Base-by-base conservation (phyloP, 2,329 filamentous ascomycete species). In the Ophiocordyceps robertsii region DNA sequence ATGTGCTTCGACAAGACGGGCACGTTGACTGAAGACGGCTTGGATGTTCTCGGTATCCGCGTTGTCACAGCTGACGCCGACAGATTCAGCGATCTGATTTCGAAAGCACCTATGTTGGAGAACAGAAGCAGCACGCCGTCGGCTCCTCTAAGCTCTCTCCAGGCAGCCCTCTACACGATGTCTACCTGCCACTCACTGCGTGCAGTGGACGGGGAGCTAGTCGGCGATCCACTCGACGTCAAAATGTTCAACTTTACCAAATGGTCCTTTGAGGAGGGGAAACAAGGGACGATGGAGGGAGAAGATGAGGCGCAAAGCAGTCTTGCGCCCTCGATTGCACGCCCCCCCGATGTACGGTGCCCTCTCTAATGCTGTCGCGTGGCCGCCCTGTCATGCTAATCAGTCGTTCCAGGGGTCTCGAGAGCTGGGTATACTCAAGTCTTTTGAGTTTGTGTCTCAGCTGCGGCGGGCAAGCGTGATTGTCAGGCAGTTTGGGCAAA, bases 1-100 rank as follows among this genome's bases (percentile, higher is more conserved):
- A 84, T 98, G 65, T 95, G 90, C 62, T 98, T 98, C 50, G 92
- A 98, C 65, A 98, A 98, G 65, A 98, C 92, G 1, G 92, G 92
- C n/a, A 98, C 92, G 0, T 67, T 98, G 42, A 98, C 92, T 0
- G 92, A 96, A 61, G 92, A 98, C 59, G 92, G 92, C 0, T 66
- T 98, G 36, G 93, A 98, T 59, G 86, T 98, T 16, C 72, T 98
- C 12, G 92, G 92, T 12, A 79, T 95, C 17, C 79, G 87, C 30
- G 78, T 92, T 7, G 86, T 87, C 10, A 77, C 82, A 43, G 68
- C 72, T 39, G 72, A 72, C 1, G 62, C 64, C 4, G 68, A 72
- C 35, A 64, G 74, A 42, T 93, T 96, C 53, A 82, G 80, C 41
- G 84, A 92, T 16, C 70, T 95, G 4, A 69, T 94, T 14, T 73